Evolutionary conservation across 2,329 filamentous ascomycete species (phyloP).

Genomic region (Arachnopeziza araneosa): DNA sequence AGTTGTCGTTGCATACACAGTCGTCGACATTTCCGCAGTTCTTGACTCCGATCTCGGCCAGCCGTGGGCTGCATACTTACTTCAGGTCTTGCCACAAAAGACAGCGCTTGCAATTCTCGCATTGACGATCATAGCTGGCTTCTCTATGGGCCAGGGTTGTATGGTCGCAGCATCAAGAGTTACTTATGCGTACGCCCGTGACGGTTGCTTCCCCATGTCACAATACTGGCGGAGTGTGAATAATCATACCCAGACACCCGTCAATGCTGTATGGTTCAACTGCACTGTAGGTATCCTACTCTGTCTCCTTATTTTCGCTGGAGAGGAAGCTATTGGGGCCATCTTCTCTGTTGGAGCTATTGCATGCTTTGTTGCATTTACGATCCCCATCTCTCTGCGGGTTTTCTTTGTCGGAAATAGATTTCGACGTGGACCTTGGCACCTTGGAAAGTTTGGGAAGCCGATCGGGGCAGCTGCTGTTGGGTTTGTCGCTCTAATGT

Average conservation of each 20-base stretch:
- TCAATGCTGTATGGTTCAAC: constrained; percentile 68
- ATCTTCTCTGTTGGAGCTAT: constrained; percentile 67
- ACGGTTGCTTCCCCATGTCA: constrained; percentile 62
- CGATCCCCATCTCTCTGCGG: constrained; percentile 52
- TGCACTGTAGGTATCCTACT: constrained; percentile 52
- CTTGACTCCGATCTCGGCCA: constrained; percentile 59
- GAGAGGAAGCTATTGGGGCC: constrained; percentile 56
- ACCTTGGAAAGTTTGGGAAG: constrained; percentile 54
- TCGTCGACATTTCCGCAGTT: constrained; percentile 54
- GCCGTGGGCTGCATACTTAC: constrained; percentile 49
- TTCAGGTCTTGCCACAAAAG: constrained; percentile 57
- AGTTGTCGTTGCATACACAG: constrained; percentile 61
- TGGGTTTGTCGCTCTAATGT: constrained; percentile 58
- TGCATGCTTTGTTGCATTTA: constrained; percentile 58
- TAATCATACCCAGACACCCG: constrained; percentile 54
- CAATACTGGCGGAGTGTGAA: constrained; percentile 56
- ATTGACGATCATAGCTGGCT: constrained; percentile 63
- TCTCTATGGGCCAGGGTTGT: constrained; percentile 68
- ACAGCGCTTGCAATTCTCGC: constrained; percentile 57
- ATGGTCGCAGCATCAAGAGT: constrained; percentile 62
- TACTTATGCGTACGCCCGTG: constrained; percentile 67
- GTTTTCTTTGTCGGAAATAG: constrained; percentile 54
- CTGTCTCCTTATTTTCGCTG: constrained; percentile 60
- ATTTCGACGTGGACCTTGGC: constrained; percentile 58
- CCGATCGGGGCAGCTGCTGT: constrained; percentile 52